Base-by-base conservation (phyloP, 441 rosid species). In the Croton setiger region DNA sequence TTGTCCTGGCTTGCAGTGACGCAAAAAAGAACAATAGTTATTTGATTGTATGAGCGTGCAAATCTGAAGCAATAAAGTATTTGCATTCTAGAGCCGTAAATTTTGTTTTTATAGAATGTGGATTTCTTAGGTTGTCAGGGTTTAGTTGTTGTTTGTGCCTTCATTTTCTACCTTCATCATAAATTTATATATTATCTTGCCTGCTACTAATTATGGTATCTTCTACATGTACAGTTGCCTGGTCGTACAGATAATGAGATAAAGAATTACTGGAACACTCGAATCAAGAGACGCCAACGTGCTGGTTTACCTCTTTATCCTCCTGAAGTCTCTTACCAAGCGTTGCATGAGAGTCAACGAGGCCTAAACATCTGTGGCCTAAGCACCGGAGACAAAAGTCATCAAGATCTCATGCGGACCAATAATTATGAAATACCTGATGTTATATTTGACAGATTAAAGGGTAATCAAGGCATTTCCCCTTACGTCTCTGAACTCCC, bases 181-280 rank as follows among this genome's bases (percentile, higher is more conserved):
- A 18, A 56, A 11, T 47, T 64, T 20, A 18, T 43, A 23, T 67
- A 64, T 12, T 36, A 43, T 62, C 52, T 58, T 45, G 64, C 27
- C 4, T 48, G 66, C 55, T 60, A 15, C 48, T 56, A 11, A 39
- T 43, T 67, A 45, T 67, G 53, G 43, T 52, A 37, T 63, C 48
- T 72, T 39, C 67, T 68, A 57, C 68, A 63, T 9, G 57, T 75
- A 35, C 84, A 95, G 98, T 75, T 95, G 79, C 99, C 97, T 69
- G 99, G 98, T 59, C 96, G 98, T 64, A 95, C 98, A 53, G 99
- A 95, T 84, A 95, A 95, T 74, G 99, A 95, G 87, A 92, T 95
- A 81, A 95, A 95, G 79, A 95, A 95, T 82, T 95, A 95, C 72
- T 95, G 99, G 99, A 95, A 95, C 80, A 95, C 99, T 14, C 84